Conservation (phyloP, 495 filamentous ascomycete genomes). For the Parathielavia appendiculata region DNA sequence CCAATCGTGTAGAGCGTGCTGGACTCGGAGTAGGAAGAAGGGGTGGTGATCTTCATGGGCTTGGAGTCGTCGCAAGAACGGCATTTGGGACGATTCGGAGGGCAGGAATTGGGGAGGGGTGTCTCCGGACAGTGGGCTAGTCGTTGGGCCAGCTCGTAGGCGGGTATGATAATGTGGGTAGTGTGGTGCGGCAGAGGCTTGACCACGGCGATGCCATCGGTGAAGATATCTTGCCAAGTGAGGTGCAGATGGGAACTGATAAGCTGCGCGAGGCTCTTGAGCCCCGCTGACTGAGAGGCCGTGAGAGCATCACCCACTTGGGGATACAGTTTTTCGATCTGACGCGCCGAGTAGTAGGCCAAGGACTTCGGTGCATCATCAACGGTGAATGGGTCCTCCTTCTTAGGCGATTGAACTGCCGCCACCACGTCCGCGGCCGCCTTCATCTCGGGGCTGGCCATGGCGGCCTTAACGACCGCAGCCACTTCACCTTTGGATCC, state of each 20-base stretch:
- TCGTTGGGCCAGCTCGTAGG: conserved; percentile 62
- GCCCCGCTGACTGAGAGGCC: conserved; percentile 50
- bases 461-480: conserved; percentile 59
- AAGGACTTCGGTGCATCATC: conserved; percentile 61
- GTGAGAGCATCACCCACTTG: conserved; percentile 58
- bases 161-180: conserved; percentile 63
- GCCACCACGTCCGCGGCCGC: conserved; percentile 54
- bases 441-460: conserved; percentile 50
- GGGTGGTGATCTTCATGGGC: conserved; percentile 54
- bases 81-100: conserved; percentile 72
- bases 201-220: conserved; percentile 66
- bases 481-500: conserved; percentile 64
- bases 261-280: conserved; percentile 60
- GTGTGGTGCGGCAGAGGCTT: conserved; percentile 71
- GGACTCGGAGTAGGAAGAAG: conserved; percentile 54
- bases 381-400: conserved; percentile 53
- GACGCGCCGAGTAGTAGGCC: conserved; percentile 69
- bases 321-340: conserved; percentile 58
- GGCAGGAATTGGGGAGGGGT: conserved; percentile 73
- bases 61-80: conserved; percentile 60
- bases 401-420: conserved; percentile 38
- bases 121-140: conserved; percentile 67
- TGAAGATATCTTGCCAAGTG: conserved; percentile 76
- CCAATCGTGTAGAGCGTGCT: conserved; percentile 71
- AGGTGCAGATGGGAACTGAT: conserved; percentile 84